A percentile compares a stretch with the other conserved stretches of the same genome.
phyloP scores from a whole-genome alignment of 1,284 basidiomycete genomes.

The Cutaneotrichosporon spelunceum region DNA sequence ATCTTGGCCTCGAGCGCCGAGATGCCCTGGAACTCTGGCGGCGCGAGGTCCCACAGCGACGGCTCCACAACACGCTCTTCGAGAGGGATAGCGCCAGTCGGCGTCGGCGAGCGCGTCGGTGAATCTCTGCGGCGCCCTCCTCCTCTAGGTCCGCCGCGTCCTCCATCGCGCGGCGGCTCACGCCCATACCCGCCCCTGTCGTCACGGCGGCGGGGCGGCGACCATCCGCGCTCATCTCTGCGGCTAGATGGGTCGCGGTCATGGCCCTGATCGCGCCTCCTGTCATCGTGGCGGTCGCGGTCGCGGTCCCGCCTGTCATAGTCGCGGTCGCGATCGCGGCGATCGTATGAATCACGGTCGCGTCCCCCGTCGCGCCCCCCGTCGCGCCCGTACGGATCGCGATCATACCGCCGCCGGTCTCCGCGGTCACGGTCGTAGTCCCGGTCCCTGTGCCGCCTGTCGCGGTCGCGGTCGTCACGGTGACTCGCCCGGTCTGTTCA shows the following conservation, averaged over 20 bases:
- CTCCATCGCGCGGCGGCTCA: conserved; percentile 18
- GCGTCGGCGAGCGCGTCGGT: conserved; percentile 78
- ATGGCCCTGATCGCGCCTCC: conserved; percentile 11
- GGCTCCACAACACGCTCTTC: conserved; percentile 81
- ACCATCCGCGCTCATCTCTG: conserved; percentile 19
- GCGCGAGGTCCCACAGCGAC: conserved; percentile 93
- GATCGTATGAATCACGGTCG: conserved; percentile 15
- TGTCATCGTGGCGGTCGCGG: conserved; percentile 19
- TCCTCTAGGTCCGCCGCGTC: conserved; percentile 44
- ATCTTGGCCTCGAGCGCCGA: conserved; percentile 94
- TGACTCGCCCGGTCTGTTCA: conserved; percentile 13
- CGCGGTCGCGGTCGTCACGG: conserved; percentile 12
- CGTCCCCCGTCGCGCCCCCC: conserved; percentile 15
- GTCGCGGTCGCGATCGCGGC: conserved; percentile 20
- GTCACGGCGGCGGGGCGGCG: conserved; percentile 21
- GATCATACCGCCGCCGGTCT: conserved; percentile 16
- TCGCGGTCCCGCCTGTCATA: conserved; percentile 14
- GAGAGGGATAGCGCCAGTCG: conserved; percentile 75
- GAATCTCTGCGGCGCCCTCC: conserved; percentile 55
- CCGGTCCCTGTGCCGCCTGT: conserved; percentile 16
- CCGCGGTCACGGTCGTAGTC: conserved; percentile 19
- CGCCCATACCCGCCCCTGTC: conserved; percentile 40
- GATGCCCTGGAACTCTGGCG: conserved; percentile 92
- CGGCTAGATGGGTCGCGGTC: conserved; percentile 13
- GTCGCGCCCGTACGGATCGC: conserved; percentile 17